These are phyloP conservation scores for Mycena belliarum DNA, from an alignment of 768 basidiomycete genomes.

Conservation along the genomic window DNA sequence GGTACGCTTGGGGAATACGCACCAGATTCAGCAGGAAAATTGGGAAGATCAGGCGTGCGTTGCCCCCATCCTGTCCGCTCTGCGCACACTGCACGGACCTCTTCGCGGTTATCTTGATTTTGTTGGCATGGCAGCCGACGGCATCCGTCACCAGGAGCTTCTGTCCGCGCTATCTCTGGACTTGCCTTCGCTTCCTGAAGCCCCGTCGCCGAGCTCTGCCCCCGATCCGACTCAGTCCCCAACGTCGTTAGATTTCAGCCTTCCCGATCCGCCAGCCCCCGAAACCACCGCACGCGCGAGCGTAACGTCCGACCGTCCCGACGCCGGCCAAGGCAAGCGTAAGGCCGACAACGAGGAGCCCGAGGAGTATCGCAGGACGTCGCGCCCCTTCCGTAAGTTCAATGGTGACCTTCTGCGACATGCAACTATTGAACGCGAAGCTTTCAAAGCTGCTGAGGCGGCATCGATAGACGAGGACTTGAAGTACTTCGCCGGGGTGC, in stretches of 20 bases:
- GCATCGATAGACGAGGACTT: not conserved
- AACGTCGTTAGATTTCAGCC: not conserved
- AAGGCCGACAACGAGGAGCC: not conserved
- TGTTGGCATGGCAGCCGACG: not conserved
- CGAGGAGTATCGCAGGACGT: not conserved
- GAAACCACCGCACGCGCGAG: not conserved
- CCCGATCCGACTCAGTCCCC: not conserved
- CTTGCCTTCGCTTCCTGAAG: not conserved
- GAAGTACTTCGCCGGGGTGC: not conserved
- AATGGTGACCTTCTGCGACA: not conserved
- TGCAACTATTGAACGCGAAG: not conserved
- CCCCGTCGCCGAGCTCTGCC: not conserved
- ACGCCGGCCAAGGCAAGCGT: not conserved
- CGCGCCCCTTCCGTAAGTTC: not conserved
- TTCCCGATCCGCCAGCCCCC: not conserved
- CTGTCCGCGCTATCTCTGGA: not conserved
- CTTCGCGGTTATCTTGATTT: not conserved
- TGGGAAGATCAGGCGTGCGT: not conserved
- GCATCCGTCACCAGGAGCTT: not conserved
- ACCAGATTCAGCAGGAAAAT: too few species aligned
- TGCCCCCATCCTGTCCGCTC: not conserved
- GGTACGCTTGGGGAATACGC: too few species aligned
- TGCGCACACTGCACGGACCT: not conserved
- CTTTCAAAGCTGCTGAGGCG: not conserved
- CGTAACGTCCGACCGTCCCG: too few species aligned